Percentiles rank a stretch among this genome's conserved stretches.
Evolutionary conservation across 345 rosid genomes (phyloP).

Genomic region (Hibiscus tridactylites): DNA sequence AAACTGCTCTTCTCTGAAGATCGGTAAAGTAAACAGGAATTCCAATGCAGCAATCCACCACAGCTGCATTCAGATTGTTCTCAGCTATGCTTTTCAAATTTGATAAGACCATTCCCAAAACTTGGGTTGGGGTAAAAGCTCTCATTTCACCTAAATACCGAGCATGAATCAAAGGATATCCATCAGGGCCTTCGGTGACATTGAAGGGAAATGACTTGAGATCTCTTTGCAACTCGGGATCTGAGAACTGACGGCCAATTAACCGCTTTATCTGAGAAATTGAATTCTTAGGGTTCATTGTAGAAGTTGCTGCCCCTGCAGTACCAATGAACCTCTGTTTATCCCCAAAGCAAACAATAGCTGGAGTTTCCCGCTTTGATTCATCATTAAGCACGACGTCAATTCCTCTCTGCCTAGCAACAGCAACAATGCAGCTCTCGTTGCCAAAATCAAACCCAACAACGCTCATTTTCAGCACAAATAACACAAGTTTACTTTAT

Average conservation of each 20-base stretch:
- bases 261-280: constrained; percentile 87
- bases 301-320: constrained; percentile 88
- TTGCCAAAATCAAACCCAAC: constrained; percentile 97
- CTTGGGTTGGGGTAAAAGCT: constrained; percentile 77
- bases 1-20: constrained; percentile 87
- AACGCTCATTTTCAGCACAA: constrained; percentile 61
- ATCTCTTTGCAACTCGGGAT: constrained; percentile 89
- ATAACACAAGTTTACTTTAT: neutral
- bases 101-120: constrained; percentile 85
- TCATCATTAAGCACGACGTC: constrained; percentile 98
- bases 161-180: constrained; percentile 79
- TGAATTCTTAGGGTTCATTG: constrained; percentile 89
- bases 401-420: constrained; percentile 96
- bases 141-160: constrained; percentile 71
- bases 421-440: constrained; percentile 92
- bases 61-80: constrained; percentile 76
- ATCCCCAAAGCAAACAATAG: constrained; percentile 91
- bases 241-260: constrained; percentile 71
- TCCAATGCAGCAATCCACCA: constrained; percentile 90
- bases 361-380: constrained; percentile 95
- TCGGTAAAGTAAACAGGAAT: constrained; percentile 91
- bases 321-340: constrained; percentile 94
- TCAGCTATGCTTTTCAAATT: constrained; percentile 79
- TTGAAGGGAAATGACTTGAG: constrained; percentile 61
- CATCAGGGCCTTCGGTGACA: constrained; percentile 83